These are phyloP conservation scores for Leccinum sublutescens DNA, from an alignment of 768 basidiomycete species.

Conservation along the genomic window DNA sequence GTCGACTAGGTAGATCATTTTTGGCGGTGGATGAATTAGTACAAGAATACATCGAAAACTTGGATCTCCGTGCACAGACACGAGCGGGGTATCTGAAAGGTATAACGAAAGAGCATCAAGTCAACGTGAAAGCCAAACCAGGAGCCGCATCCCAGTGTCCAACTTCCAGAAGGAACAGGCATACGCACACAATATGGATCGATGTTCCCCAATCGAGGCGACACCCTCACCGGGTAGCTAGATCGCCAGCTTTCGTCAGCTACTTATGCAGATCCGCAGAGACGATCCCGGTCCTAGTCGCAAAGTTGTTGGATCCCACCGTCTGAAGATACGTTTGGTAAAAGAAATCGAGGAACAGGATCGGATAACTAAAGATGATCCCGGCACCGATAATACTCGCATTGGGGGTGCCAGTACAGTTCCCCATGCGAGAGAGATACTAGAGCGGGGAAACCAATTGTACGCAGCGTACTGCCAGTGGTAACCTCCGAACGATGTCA, in stretches of 20 bases:
- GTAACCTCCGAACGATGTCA: conserved; percentile 3
- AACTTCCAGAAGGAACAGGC: neutral
- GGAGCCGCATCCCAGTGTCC: no score
- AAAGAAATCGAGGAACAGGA: no score
- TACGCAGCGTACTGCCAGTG: conserved; percentile 20
- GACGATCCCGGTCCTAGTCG: neutral
- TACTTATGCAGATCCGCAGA: neutral
- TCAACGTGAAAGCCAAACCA: neutral
- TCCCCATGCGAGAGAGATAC: conserved; percentile 13
- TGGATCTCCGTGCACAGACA: neutral
- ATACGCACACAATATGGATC: neutral
- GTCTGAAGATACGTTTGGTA: conserved; percentile 13
- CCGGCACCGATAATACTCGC: conserved; percentile 10
- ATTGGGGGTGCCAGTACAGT: conserved; percentile 12
- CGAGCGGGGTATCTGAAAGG: neutral
- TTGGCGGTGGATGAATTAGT: neutral
- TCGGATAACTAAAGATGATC: conserved; percentile 16
- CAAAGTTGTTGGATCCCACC: neutral
- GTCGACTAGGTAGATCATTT: no score
- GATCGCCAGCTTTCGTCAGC: neutral
- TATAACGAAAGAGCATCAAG: neutral
- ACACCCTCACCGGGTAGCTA: neutral
- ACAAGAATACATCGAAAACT: neutral
- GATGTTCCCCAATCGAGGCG: neutral
- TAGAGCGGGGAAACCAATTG: conserved; percentile 12